Evolutionary conservation across 495 filamentous ascomycete species (phyloP).

Genomic region (Penicillium salamii): DNA sequence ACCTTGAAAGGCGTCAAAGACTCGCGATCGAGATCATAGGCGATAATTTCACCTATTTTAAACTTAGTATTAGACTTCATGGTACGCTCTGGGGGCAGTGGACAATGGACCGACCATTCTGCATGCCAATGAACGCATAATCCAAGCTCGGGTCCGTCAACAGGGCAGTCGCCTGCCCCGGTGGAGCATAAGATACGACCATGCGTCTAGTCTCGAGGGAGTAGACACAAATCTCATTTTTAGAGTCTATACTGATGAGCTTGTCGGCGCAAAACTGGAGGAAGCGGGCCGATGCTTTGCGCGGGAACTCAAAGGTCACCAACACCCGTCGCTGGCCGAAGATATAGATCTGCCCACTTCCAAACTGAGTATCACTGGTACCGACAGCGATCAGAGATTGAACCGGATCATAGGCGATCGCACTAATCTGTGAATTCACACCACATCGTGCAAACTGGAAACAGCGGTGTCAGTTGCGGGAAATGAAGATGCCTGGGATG

Average conservation of each 20-base stretch:
- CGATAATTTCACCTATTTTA: slow-evolving; percentile 67
- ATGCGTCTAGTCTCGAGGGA: slow-evolving; percentile 62
- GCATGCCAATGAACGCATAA: slow-evolving; percentile 78
- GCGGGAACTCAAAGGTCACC: slow-evolving; percentile 61
- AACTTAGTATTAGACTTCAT: slow-evolving; percentile 8
- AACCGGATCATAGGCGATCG: slow-evolving; percentile 84
- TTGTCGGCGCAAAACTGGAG: slow-evolving; percentile 77
- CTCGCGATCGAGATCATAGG: slow-evolving; percentile 86
- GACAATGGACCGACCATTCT: slow-evolving; percentile 53
- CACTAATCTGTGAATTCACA: slow-evolving; percentile 80
- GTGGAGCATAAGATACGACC: slow-evolving; percentile 64
- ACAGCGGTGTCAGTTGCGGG: slow-evolving; percentile 19
- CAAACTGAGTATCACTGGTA: slow-evolving; percentile 76
- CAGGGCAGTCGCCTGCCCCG: slow-evolving; percentile 66
- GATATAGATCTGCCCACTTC: slow-evolving; percentile 80
- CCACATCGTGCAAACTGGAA: slow-evolving; percentile 73
- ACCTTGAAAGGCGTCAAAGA: slow-evolving; percentile 71
- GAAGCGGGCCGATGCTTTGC: slow-evolving; percentile 64
- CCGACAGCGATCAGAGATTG: slow-evolving; percentile 94
- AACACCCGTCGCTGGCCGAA: slow-evolving; percentile 82
- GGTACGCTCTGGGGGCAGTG: background rate
- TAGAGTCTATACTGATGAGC: slow-evolving; percentile 76
- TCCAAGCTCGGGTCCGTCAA: slow-evolving; percentile 84
- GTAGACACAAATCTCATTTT: slow-evolving; percentile 78
- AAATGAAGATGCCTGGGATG: slow-evolving; percentile 27